A percentile compares a stretch with the other conserved stretches of the same genome.
These are phyloP conservation scores for Neofusicoccum umdonicola DNA, from an alignment of 2,329 filamentous ascomycete genomes.

Conservation along the genomic window DNA sequence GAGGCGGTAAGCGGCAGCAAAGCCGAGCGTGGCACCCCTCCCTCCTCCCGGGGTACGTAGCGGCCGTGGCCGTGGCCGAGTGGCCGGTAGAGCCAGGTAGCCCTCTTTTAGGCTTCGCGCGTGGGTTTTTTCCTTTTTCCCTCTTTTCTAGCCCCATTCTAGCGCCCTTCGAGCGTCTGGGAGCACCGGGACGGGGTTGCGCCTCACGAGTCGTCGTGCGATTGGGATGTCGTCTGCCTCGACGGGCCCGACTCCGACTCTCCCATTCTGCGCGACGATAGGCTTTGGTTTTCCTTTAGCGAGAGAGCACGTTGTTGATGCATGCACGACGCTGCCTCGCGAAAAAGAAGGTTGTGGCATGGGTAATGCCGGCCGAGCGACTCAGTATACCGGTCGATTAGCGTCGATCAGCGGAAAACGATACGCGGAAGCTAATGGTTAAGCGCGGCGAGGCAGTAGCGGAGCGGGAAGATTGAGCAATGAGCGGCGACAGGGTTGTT, in stretches of 20 bases:
- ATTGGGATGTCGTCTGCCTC: too few relatives aligned
- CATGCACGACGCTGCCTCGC: background rate
- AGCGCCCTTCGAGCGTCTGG: background rate
- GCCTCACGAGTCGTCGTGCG: too few relatives aligned
- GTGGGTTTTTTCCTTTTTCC: background rate
- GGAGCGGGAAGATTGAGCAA: background rate
- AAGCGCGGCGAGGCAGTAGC: background rate
- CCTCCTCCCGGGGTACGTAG: background rate
- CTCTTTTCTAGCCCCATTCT: constrained; percentile 2
- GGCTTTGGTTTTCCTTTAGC: background rate
- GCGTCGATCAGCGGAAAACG: constrained; percentile 12
- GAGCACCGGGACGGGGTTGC: background rate
- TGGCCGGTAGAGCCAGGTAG: background rate
- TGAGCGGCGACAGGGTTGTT: constrained; percentile 7
- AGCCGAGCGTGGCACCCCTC: constrained; percentile 6
- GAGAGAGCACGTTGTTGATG: background rate
- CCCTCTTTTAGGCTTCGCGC: background rate
- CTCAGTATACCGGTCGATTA: background rate
- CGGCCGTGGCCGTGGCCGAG: background rate
- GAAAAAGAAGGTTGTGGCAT: constrained; percentile 1
- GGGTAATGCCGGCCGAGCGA: background rate
- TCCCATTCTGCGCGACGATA: too few relatives aligned
- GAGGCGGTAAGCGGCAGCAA: constrained; percentile 15
- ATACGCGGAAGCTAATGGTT: constrained; percentile 9
- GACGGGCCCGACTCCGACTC: too few relatives aligned